Conservation (phyloP, 1,139 yeast species). For the Suhomyces anneliseae region DNA sequence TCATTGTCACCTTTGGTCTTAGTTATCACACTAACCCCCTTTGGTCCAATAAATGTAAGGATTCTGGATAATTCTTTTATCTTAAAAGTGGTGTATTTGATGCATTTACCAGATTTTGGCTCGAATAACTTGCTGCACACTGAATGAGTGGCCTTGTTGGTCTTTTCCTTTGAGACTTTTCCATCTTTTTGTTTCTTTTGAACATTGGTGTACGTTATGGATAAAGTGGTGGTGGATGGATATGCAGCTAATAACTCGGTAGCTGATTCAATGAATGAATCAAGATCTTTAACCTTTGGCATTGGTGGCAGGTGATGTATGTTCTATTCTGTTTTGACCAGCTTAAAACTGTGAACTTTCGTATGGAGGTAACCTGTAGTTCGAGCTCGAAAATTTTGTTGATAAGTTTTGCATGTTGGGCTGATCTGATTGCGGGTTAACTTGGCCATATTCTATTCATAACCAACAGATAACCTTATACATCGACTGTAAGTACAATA, state of each 20-base stretch:
- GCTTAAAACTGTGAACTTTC: too few relatives aligned
- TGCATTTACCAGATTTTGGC: constrained; percentile 66
- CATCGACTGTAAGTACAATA: neutral
- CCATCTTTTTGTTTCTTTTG: constrained; percentile 25
- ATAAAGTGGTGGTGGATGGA: constrained; percentile 39
- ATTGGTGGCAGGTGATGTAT: constrained; percentile 1
- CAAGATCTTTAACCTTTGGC: constrained; percentile 22
- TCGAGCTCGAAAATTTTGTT: constrained; percentile 5
- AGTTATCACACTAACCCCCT: constrained; percentile 53
- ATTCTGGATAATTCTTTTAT: constrained; percentile 78
- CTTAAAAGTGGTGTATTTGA: constrained; percentile 61
- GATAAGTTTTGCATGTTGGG: constrained; percentile 6
- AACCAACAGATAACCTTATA: neutral
- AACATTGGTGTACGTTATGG: constrained; percentile 39
- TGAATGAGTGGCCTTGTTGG: constrained; percentile 29
- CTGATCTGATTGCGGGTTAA: neutral
- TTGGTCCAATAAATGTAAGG: constrained; percentile 82
- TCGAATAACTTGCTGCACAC: constrained; percentile 72
- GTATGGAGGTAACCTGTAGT: neutral
- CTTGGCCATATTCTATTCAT: neutral
- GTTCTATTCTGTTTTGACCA: too few relatives aligned
- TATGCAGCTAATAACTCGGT: constrained; percentile 36
- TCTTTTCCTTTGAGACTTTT: constrained; percentile 21
- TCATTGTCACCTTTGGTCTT: constrained; percentile 14
- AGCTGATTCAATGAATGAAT: constrained; percentile 37